A percentile compares a stretch with the other conserved stretches of the same genome.
These are phyloP conservation scores for Trametes sanguinea DNA, from an alignment of 768 basidiomycete genomes.

Conservation along the genomic window DNA sequence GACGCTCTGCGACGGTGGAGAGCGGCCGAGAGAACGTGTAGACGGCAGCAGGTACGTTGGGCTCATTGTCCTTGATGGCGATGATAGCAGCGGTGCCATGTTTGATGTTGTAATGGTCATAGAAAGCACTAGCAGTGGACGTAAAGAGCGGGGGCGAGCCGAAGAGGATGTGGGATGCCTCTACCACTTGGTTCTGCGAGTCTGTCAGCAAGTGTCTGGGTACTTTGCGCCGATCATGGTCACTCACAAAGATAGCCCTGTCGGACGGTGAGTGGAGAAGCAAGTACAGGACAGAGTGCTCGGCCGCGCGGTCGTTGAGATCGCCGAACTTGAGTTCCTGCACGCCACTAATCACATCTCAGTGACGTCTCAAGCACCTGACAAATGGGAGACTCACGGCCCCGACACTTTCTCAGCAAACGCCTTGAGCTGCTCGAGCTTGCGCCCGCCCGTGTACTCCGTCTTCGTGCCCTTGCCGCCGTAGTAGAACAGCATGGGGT, in stretches of 20 bases:
- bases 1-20: slow-evolving; percentile 6
- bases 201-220: slow-evolving; percentile 34
- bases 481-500: slow-evolving; percentile 80
- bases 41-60: slow-evolving; percentile 45
- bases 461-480: slow-evolving; percentile 53
- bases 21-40: slow-evolving; percentile 31
- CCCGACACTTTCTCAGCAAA: slow-evolving; percentile 78
- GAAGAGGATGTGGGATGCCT: slow-evolving; percentile 53
- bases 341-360: slow-evolving; percentile 36
- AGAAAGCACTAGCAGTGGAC: slow-evolving; percentile 38
- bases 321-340: slow-evolving; percentile 44
- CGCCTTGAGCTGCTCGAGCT: slow-evolving; percentile 64
- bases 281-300: slow-evolving; percentile 59
- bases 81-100: slow-evolving; percentile 50
- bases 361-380: background rate
- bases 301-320: slow-evolving; percentile 44
- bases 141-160: slow-evolving; percentile 52
- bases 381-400: slow-evolving; percentile 50
- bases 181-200: slow-evolving; percentile 52
- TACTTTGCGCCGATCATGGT: background rate
- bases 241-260: slow-evolving; percentile 36
- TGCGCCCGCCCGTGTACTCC: slow-evolving; percentile 77
- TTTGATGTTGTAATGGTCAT: slow-evolving; percentile 34
- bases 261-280: slow-evolving; percentile 48
- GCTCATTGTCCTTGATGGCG: slow-evolving; percentile 63